Base-by-base conservation (phyloP, 495 filamentous ascomycete genomes). In the Neurospora sp. region DNA sequence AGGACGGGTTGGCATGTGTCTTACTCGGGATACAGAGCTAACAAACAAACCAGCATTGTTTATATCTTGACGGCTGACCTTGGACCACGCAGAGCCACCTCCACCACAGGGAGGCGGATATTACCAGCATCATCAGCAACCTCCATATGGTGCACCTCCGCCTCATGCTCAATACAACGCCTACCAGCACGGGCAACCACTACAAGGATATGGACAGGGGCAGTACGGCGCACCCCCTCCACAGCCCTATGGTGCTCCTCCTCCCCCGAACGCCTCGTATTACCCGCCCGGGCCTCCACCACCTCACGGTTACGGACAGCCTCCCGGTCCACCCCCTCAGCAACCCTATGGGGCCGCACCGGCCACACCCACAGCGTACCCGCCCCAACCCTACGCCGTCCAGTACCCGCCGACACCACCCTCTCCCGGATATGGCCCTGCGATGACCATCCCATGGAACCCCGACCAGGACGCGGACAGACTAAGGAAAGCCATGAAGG, bases 401-500 rank as follows among this genome's bases (percentile, higher is more conserved):
- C 80, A 77, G 20, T 83, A 78, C 5, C 83, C 81, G 14, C 88
- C 89, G 2, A 86, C 88, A 0, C 76, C 82, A 7, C 87, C 90
- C 4, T 89, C 89, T 0, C 78, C 82, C 0, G 91, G 91, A 42
- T 93, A 93, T 71, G 84, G 84, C 0, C 85, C 89, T 6, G 84
- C 86, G 4, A 87, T 89, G 75, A 80, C 85, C 22, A 92, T 91
- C 35, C 85, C 84, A 6, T 91, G 88, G 78, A 89, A 94, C 72
- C 89, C 86, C 69, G 84, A 81, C 3, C 77, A 81, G 2, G 88
- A 96, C 72, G 92, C 93, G 0, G 87, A 93, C 69, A 85, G 81
- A 9, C 84, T 97, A 31, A 86, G 93, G 70, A 87, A 87, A 75
- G 93, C 95, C 3, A 97, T 97, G 92, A 96, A 96, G 83, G 93